phyloP scores from a whole-genome alignment of 352 stramenopile species.

The Pythium scleroteichum region DNA sequence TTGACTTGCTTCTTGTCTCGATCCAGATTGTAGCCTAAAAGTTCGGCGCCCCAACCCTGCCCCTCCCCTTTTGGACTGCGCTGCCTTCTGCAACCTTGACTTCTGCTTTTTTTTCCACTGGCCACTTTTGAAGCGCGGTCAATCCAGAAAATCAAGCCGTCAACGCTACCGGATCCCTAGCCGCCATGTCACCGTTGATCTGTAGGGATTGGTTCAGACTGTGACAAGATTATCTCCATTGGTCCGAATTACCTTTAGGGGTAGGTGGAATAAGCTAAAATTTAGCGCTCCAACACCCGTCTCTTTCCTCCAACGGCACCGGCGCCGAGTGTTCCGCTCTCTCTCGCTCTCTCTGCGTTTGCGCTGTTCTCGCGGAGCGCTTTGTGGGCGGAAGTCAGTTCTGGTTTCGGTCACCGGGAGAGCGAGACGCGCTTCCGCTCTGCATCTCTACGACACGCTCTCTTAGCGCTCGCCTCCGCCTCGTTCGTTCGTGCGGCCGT shows the following conservation, averaged over 20 bases:
- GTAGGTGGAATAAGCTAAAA: background rate
- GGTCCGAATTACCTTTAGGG: background rate
- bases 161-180: no score
- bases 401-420: conserved; percentile 51
- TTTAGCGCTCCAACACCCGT: no score
- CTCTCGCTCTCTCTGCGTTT: conserved; percentile 10
- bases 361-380: background rate
- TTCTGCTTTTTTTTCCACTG: conserved; percentile 15
- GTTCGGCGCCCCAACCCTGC: conserved; percentile 8
- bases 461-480: background rate
- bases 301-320: no score
- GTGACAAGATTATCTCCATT: no score
- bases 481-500: conserved; percentile 9
- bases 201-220: no score
- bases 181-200: no score
- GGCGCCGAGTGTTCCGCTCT: background rate
- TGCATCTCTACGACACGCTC: conserved; percentile 20
- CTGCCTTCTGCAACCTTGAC: conserved; percentile 10
- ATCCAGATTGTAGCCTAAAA: background rate
- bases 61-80: conserved; percentile 12
- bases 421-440: conserved; percentile 2
- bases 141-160: background rate
- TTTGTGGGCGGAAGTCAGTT: conserved; percentile 49
- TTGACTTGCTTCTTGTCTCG: conserved; percentile 5
- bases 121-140: conserved; percentile 2